A percentile compares a stretch with the other conserved stretches of the same genome.
These are phyloP conservation scores for Pterocarpus santalinus DNA, from an alignment of 306 rosid genomes.

Conservation along the genomic window DNA sequence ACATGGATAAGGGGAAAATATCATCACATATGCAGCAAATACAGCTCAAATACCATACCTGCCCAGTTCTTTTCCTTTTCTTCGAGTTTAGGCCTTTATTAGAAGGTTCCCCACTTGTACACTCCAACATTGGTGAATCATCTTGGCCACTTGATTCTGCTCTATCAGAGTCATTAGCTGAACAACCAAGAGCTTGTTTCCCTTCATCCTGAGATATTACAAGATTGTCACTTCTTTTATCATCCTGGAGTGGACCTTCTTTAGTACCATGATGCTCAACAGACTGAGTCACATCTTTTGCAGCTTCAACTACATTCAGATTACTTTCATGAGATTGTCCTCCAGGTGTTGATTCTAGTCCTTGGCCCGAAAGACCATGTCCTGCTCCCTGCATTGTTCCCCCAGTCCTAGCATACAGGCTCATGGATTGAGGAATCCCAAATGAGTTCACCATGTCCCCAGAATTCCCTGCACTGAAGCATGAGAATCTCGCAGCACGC, in stretches of 20 bases:
- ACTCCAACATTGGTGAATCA: conserved; percentile 68
- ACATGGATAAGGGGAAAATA: conserved; percentile 23
- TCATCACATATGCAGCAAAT: neutral
- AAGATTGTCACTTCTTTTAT: conserved; percentile 62
- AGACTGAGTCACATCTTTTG: conserved; percentile 58
- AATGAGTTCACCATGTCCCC: conserved; percentile 66
- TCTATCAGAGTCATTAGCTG: conserved; percentile 76
- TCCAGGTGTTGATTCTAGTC: conserved; percentile 11
- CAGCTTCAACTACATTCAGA: conserved; percentile 61
- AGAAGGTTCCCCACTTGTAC: conserved; percentile 65
- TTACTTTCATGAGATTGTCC: conserved; percentile 58
- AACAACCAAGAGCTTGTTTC: conserved; percentile 59
- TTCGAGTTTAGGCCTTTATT: conserved; percentile 60
- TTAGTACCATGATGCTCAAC: conserved; percentile 59
- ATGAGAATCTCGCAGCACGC: conserved; percentile 88
- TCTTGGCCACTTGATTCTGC: conserved; percentile 73
- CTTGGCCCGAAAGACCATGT: neutral
- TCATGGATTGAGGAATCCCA: conserved; percentile 65
- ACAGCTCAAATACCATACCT: conserved; percentile 57
- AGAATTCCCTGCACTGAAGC: conserved; percentile 78
- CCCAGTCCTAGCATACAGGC: conserved; percentile 53
- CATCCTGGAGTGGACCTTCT: conserved; percentile 67
- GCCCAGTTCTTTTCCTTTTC: conserved; percentile 91
- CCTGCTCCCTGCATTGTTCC: conserved; percentile 34
- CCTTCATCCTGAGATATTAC: conserved; percentile 70